These are phyloP conservation scores for Spizellomyces punctatus DNA, from an alignment of 192 early-diverging fungal genomes.

Conservation along the genomic window DNA sequence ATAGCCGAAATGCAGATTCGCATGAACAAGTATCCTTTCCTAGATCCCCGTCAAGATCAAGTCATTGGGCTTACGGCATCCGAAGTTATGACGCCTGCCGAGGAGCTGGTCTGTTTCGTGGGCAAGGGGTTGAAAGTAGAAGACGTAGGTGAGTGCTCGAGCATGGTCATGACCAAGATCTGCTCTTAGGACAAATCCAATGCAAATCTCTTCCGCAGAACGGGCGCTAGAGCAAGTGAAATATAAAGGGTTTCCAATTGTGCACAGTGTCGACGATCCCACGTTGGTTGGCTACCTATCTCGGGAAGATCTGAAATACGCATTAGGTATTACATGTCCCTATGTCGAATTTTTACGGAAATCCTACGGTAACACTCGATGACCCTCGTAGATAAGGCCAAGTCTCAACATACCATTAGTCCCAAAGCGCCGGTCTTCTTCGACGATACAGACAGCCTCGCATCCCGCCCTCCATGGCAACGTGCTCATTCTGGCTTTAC, in stretches of 20 bases:
- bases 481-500: background rate
- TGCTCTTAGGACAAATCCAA: constrained; percentile 47
- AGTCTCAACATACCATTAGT: background rate
- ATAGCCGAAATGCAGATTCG: constrained; percentile 36
- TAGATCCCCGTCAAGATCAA: constrained; percentile 50
- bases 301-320: constrained; percentile 71
- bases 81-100: constrained; percentile 77
- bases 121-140: constrained; percentile 39
- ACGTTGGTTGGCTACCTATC: constrained; percentile 75
- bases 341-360: background rate
- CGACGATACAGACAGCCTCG: background rate
- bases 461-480: background rate
- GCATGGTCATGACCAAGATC: constrained; percentile 62
- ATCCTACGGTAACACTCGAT: background rate
- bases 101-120: constrained; percentile 40
- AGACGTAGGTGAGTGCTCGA: constrained; percentile 65
- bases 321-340: constrained; percentile 33
- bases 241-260: constrained; percentile 75
- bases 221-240: constrained; percentile 51
- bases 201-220: constrained; percentile 8
- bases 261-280: constrained; percentile 59
- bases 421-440: constrained; percentile 1
- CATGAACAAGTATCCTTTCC: constrained; percentile 49
- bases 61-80: constrained; percentile 74
- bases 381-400: background rate